Evolutionary conservation across 2,329 filamentous ascomycete genomes (phyloP).

Genomic region (Trichoderma gracile): DNA sequence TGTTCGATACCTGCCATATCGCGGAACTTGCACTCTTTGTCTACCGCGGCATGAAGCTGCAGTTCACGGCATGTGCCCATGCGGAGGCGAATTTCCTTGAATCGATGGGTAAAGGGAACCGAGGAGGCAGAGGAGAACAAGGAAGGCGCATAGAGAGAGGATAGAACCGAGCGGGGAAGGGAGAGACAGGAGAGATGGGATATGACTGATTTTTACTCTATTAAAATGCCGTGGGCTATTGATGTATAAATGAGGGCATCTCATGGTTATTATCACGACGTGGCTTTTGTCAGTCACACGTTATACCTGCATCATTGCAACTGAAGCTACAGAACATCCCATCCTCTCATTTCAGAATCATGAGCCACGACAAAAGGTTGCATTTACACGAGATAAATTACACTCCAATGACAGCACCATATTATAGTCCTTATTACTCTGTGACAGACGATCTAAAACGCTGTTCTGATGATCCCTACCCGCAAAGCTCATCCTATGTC

Average conservation of each 20-base stretch:
- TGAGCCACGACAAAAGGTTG: constrained; percentile 10
- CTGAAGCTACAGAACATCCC: constrained; percentile 47
- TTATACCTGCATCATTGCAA: constrained; percentile 34
- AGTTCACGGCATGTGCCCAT: neutral
- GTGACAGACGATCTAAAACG: neutral
- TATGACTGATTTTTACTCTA: too few species aligned
- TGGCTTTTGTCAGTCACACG: too few species aligned
- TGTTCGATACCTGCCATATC: neutral
- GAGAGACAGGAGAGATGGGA: too few species aligned
- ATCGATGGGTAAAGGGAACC: neutral
- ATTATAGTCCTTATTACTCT: constrained; percentile 8
- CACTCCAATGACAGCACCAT: neutral
- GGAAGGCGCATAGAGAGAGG: too few species aligned
- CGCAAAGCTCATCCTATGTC: constrained; percentile 38
- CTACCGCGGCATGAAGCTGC: constrained; percentile 9
- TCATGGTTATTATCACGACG: neutral
- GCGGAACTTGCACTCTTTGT: constrained; percentile 3
- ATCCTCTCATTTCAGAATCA: neutral
- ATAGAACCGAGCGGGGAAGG: too few species aligned
- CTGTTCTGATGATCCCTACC: neutral
- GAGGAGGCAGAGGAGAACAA: neutral
- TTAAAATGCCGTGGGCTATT: too few species aligned
- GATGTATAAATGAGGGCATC: neutral
- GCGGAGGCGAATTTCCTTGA: constrained; percentile 2
- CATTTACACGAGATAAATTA: neutral